Base-by-base conservation (phyloP, 75 land plant genomes). In the Picea glauca region DNA sequence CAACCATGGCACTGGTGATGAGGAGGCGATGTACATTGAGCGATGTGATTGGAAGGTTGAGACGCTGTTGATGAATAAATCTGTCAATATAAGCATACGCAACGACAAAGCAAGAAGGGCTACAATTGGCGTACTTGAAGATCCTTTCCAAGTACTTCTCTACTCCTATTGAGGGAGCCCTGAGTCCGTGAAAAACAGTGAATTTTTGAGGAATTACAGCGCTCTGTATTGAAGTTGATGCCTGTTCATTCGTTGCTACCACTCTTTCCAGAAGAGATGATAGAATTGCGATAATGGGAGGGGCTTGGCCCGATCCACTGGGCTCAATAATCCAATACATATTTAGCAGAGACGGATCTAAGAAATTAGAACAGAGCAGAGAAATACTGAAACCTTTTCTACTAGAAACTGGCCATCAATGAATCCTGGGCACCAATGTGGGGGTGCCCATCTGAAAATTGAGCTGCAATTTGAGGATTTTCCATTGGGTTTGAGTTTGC, bases 221-320 rank as follows among this genome's bases (percentile, higher is more conserved):
- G 23, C 68, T 30, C 38, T 60, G 50, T 15, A 77, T 12, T 38
- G 73, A 21, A 14, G 73, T 21, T 18, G 64, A 40, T 60, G 70
- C 46, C 64, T 60, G 30, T 38, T 80, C 84, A 61, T 78, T 80
- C 38, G 78, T 60, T 40, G 79, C 80, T 40, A 91, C 96, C 78
- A 83, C 83, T 57, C 86, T 82, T 64, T 88, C 75, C 76, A 84
- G 83, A 57, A 84, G 81, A 20, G 87, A 79, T 8, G 94, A 91
- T 60, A 87, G 80, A 3, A 83, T 50, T 15, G 85, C 57, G 13
- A 77, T 73, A 58, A 78, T 77, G 70, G 63, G 70, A 60, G 78
- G 63, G 58, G 75, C 35, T 58, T 75, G 76, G 59, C 76, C 76
- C 26, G 60, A 50, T 50, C 56, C 56, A 50, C 56, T 50, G 1